Evolutionary conservation across 148 eudicot species (phyloP).

Genomic region (Spergularia bocconei): DNA sequence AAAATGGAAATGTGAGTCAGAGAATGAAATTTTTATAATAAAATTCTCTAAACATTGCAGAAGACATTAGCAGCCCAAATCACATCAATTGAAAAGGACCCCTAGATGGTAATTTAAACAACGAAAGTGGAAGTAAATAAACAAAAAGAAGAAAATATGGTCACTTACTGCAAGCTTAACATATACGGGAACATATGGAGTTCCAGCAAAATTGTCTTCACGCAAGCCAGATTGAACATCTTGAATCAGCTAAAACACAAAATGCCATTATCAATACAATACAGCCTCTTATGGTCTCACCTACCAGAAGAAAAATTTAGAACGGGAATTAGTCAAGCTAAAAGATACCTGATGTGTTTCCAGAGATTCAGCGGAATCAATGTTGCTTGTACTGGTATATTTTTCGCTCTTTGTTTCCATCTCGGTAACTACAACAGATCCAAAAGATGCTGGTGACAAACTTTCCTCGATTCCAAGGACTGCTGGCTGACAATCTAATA

Average conservation of each 20-base stretch:
- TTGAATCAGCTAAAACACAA: constrained; percentile 52
- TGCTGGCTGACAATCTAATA: constrained; percentile 54
- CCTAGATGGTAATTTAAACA: not conserved
- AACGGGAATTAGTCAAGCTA: not conserved
- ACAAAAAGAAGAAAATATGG: not conserved
- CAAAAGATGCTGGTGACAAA: constrained; percentile 69
- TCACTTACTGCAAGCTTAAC: constrained; percentile 61
- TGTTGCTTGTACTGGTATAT: constrained; percentile 50
- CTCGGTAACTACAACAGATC: constrained; percentile 62
- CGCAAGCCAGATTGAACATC: constrained; percentile 48
- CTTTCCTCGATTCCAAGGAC: constrained; percentile 49
- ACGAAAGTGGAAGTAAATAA: not conserved
- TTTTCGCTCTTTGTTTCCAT: constrained; percentile 51
- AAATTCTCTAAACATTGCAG: not conserved
- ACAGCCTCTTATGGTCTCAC: not conserved
- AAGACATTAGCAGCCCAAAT: no score
- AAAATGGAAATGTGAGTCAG: not conserved
- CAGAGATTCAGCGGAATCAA: constrained; percentile 55
- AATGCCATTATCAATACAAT: constrained; percentile 10
- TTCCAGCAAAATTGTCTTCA: constrained; percentile 39
- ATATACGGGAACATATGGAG: constrained; percentile 60
- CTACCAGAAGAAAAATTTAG: not conserved
- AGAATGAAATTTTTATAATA: not conserved
- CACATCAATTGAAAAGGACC: no score
- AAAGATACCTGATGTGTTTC: constrained; percentile 51